Conservation (phyloP, 2,329 filamentous ascomycete genomes). For the Calonectria multiphialidica region DNA sequence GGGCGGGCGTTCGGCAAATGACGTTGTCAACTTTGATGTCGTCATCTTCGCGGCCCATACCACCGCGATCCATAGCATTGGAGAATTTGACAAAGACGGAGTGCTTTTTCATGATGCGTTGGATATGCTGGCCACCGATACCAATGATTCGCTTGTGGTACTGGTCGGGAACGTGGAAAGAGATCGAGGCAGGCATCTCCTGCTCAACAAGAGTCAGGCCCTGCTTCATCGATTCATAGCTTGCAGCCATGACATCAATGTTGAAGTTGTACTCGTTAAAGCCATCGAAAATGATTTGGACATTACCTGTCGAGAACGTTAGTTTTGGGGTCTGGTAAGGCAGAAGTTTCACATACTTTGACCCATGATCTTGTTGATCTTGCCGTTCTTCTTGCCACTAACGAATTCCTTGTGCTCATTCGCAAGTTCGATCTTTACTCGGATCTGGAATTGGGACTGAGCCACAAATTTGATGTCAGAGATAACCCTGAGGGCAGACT, state of each 20-base stretch:
- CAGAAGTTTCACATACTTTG: conserved; percentile 70
- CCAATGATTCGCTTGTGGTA: conserved; percentile 99
- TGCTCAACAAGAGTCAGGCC: conserved; percentile 94
- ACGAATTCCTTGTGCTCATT: conserved; percentile 99
- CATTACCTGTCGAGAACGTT: conserved; percentile 71
- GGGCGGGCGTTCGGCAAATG: conserved; percentile 95
- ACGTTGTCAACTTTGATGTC: conserved; percentile 99
- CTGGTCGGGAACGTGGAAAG: conserved; percentile 98
- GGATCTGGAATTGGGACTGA: conserved; percentile 89
- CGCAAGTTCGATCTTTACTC: conserved; percentile 97
- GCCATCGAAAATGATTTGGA: conserved; percentile 98
- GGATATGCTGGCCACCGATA: conserved; percentile 97
- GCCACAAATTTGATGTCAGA: conserved; percentile 91
- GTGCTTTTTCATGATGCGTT: conserved; percentile 99
- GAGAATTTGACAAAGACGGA: conserved; percentile 99
- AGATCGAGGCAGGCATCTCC: conserved; percentile 99
- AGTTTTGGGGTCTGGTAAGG: conserved; percentile 29
- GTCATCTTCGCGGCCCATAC: conserved; percentile 94
- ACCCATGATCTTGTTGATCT: conserved; percentile 99
- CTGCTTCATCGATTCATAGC: conserved; percentile 94
- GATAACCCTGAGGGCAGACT: conserved; percentile 93
- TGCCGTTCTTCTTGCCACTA: conserved; percentile 99
- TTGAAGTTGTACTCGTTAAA: conserved; percentile 99
- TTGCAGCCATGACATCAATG: conserved; percentile 93
- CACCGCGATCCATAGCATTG: conserved; percentile 94